These are phyloP conservation scores for Penicillium tannophilum DNA, from an alignment of 495 filamentous ascomycete species.

Conservation along the genomic window DNA sequence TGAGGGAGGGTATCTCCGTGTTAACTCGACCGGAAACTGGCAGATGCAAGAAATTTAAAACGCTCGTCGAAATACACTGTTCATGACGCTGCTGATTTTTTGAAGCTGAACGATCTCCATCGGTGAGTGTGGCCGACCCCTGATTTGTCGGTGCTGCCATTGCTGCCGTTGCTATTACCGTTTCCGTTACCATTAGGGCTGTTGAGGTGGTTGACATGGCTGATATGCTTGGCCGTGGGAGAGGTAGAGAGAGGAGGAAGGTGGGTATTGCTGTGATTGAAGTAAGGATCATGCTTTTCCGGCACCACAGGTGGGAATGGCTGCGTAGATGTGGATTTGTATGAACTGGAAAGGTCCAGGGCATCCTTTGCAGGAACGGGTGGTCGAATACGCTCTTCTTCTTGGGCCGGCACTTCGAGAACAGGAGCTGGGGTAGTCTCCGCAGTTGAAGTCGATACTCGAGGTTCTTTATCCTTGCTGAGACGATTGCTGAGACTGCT, in stretches of 20 bases:
- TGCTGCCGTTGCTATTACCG: slow-evolving; percentile 2
- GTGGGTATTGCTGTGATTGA: neutral
- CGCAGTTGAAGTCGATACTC: slow-evolving; percentile 36
- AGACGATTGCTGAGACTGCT: slow-evolving; percentile 59
- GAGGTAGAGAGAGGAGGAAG: slow-evolving; percentile 8
- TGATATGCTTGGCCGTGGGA: slow-evolving; percentile 16
- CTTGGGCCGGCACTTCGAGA: slow-evolving; percentile 21
- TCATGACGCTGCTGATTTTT: slow-evolving; percentile 28
- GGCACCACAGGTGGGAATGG: slow-evolving; percentile 5
- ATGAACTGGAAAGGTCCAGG: slow-evolving; percentile 16
- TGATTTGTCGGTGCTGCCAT: neutral
- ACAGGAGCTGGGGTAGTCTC: slow-evolving; percentile 20
- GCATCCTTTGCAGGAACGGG: slow-evolving; percentile 19
- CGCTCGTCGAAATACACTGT: slow-evolving; percentile 22
- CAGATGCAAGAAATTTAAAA: slow-evolving; percentile 21
- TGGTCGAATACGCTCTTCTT: slow-evolving; percentile 10
- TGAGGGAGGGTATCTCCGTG: slow-evolving; percentile 26
- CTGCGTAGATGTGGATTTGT: neutral
- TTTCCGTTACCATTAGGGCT: slow-evolving; percentile 3
- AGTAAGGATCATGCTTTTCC: slow-evolving; percentile 6
- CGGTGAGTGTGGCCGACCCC: slow-evolving; percentile 19
- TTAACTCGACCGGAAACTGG: slow-evolving; percentile 14
- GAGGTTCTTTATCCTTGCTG: slow-evolving; percentile 40
- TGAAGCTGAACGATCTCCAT: slow-evolving; percentile 35
- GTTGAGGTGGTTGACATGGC: neutral